Conservation (phyloP, 192 early-diverging fungal species). For the Gaertneriomyces semiglobifer region DNA sequence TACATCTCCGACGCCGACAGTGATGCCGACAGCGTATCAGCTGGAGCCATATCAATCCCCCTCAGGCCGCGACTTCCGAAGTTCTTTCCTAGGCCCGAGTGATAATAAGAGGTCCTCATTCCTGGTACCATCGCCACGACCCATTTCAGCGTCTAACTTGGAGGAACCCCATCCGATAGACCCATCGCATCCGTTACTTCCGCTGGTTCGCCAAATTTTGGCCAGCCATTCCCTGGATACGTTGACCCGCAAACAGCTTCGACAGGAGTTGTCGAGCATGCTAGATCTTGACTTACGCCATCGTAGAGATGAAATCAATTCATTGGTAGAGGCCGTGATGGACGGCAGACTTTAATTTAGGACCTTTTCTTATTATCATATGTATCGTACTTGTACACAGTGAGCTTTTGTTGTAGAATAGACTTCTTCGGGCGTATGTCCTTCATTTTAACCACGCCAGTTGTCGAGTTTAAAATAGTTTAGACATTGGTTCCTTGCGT, state of each 20-base stretch:
- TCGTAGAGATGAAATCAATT: slow-evolving; percentile 70
- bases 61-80: background rate
- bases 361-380: no score
- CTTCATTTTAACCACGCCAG: no score
- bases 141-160: background rate
- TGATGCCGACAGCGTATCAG: background rate
- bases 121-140: background rate
- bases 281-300: slow-evolving; percentile 67
- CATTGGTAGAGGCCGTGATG: slow-evolving; percentile 55
- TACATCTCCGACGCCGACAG: background rate
- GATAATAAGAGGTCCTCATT: background rate
- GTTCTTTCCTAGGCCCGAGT: background rate
- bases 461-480: no score
- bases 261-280: slow-evolving; percentile 58
- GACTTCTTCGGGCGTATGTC: no score
- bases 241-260: slow-evolving; percentile 91
- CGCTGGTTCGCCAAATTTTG: slow-evolving; percentile 58
- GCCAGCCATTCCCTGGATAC: slow-evolving; percentile 86
- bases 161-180: background rate
- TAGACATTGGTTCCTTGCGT: no score
- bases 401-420: no score
- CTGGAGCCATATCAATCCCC: background rate
- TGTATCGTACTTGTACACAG: no score
- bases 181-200: slow-evolving; percentile 19
- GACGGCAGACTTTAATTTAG: slow-evolving; percentile 15